Conservation (phyloP, 2,329 filamentous ascomycete species). For the Ceratocystis harringtonii region DNA sequence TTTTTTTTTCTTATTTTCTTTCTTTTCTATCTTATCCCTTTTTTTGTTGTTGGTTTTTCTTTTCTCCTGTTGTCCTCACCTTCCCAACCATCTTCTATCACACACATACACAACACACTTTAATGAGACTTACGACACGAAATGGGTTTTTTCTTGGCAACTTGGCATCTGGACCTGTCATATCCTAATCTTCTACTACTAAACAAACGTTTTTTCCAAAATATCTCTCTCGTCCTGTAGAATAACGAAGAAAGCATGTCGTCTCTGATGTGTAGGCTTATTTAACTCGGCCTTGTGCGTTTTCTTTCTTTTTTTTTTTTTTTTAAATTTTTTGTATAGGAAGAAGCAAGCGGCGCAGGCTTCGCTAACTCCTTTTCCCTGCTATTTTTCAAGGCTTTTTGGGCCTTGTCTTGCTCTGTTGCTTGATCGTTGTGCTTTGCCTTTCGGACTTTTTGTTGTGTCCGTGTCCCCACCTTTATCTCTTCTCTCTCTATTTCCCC, state of each 20-base stretch:
- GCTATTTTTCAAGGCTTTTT: not conserved
- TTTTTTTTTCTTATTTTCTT: not conserved
- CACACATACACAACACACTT: slow-evolving; percentile 1
- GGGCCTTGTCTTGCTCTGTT: not conserved
- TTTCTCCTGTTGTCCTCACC: not conserved
- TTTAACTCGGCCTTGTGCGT: too few species aligned
- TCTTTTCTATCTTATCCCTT: not conserved
- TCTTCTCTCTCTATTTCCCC: too few species aligned
- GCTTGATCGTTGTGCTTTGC: too few species aligned
- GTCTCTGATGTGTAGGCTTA: too few species aligned
- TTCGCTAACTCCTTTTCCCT: not conserved
- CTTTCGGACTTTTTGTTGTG: not conserved
- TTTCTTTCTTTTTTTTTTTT: not conserved
- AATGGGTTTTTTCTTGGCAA: slow-evolving; percentile 6
- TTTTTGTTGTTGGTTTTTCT: not conserved
- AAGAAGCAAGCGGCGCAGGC: not conserved
- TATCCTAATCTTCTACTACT: slow-evolving; percentile 3
- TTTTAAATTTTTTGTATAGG: not conserved
- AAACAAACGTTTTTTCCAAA: not conserved
- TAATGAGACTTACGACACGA: slow-evolving; percentile 13
- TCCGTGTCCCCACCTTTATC: not conserved
- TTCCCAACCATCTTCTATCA: not conserved
- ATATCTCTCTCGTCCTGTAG: not conserved
- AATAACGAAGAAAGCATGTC: not conserved
- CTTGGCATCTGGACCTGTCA: slow-evolving; percentile 6